Percentiles rank a stretch among this genome's conserved stretches.
phyloP scores from a whole-genome alignment of 352 stramenopile genomes.

The Phytophthora fragariaefolia region DNA sequence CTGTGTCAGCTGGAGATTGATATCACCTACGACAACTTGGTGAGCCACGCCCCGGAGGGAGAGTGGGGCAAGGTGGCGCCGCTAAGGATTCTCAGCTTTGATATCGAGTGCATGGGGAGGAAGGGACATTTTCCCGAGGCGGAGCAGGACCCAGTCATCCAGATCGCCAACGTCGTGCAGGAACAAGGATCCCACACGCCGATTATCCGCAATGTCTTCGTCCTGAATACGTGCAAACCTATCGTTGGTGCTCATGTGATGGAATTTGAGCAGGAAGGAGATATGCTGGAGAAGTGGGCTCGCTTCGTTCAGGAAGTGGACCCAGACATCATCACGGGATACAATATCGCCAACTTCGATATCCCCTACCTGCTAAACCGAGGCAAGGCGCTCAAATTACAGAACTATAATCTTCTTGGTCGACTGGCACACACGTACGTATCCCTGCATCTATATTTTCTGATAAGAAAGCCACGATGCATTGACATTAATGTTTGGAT shows the following conservation, averaged over 20 bases:
- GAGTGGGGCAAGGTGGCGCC: constrained; percentile 98
- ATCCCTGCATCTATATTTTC: constrained; percentile 2
- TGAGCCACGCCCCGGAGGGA: constrained; percentile 93
- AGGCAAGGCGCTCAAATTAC: constrained; percentile 93
- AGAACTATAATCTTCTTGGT: constrained; percentile 82
- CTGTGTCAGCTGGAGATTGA: constrained; percentile 97
- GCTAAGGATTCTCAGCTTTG: constrained; percentile 97
- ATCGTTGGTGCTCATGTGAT: constrained; percentile 99
- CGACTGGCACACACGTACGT: constrained; percentile 88
- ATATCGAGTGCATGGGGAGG: constrained; percentile 99
- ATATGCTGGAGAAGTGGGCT: constrained; percentile 98
- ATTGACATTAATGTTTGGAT: constrained; percentile 3
- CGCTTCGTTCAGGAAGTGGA: constrained; percentile 96
- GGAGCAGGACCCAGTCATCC: constrained; percentile 98
- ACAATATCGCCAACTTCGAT: constrained; percentile 99
- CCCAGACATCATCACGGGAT: constrained; percentile 99
- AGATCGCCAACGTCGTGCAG: constrained; percentile 98
- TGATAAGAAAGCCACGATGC: not conserved
- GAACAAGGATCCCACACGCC: constrained; percentile 76
- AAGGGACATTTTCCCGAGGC: constrained; percentile 95
- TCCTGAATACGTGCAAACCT: constrained; percentile 96
- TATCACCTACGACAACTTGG: constrained; percentile 97
- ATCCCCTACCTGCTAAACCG: constrained; percentile 99
- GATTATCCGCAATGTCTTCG: constrained; percentile 97
- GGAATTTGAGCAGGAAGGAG: constrained; percentile 95